Conservation (phyloP, 306 rosid genomes). For the Acacia acuminata region DNA sequence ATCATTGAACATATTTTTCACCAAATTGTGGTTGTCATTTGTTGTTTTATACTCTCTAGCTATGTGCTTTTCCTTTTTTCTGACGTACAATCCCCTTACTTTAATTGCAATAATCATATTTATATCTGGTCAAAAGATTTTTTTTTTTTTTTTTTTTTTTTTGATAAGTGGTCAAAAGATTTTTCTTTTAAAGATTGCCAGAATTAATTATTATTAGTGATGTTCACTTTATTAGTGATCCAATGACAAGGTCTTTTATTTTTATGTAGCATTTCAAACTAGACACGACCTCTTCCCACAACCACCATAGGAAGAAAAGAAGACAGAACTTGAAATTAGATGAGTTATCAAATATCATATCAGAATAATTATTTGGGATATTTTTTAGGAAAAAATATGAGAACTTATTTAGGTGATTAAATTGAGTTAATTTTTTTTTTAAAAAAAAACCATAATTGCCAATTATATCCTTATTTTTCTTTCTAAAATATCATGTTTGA, state of each 20-base stretch:
- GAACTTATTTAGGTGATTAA: background rate
- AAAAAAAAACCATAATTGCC: background rate
- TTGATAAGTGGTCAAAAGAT: background rate
- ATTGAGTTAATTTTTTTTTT: no score
- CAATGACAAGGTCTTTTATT: background rate
- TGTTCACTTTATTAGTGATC: background rate
- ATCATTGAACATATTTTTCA: background rate
- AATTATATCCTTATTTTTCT: background rate
- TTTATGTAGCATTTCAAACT: background rate
- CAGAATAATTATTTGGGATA: background rate
- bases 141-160: no score
- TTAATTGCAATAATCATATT: background rate
- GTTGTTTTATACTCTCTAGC: background rate
- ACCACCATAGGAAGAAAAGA: background rate
- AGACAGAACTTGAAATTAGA: background rate
- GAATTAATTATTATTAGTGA: background rate
- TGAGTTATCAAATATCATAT: background rate
- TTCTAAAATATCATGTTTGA: background rate
- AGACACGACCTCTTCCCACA: background rate
- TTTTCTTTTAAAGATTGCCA: background rate
- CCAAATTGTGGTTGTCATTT: background rate
- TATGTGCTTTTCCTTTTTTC: background rate
- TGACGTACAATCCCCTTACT: background rate
- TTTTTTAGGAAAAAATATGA: background rate
- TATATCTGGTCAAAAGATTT: background rate